phyloP scores from a whole-genome alignment of 1,284 basidiomycete genomes.

The Cryptococcus maquisensis region DNA sequence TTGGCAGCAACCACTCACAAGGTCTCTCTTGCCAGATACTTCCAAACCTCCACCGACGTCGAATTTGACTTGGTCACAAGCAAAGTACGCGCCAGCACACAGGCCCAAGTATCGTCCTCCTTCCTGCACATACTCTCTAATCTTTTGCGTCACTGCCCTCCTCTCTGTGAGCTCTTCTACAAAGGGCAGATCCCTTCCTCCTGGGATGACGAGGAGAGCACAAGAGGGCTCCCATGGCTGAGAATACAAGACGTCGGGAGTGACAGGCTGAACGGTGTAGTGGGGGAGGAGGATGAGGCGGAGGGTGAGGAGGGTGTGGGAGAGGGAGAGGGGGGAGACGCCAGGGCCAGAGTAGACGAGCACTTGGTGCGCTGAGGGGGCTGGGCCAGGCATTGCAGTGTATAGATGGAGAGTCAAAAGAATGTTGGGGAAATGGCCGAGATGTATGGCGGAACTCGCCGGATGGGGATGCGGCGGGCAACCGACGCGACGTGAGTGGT shows the following conservation, averaged over 20 bases:
- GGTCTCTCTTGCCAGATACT: constrained; percentile 53
- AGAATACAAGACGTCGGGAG: constrained; percentile 56
- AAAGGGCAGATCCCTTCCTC: constrained; percentile 56
- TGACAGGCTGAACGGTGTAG: constrained; percentile 71
- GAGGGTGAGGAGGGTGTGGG: constrained; percentile 58
- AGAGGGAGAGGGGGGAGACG: constrained; percentile 58
- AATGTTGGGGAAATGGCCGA: background rate
- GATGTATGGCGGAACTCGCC: no score
- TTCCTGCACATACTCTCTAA: constrained; percentile 61
- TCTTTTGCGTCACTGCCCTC: constrained; percentile 48
- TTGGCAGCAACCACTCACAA: constrained; percentile 37
- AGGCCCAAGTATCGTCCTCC: constrained; percentile 69
- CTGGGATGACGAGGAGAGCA: constrained; percentile 71
- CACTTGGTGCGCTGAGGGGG: constrained; percentile 54
- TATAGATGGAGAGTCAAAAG: background rate
- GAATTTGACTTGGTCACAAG: constrained; percentile 51
- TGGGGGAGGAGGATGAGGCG: constrained; percentile 62
- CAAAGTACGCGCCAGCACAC: constrained; percentile 60
- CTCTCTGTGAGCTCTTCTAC: constrained; percentile 51
- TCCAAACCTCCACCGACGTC: constrained; percentile 53
- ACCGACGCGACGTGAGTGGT: no score
- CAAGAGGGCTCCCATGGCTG: constrained; percentile 74
- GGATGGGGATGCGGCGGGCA: no score
- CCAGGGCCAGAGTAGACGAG: constrained; percentile 74
- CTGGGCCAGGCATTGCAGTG: constrained; percentile 36